Percentiles rank a stretch among this genome's conserved stretches.
These are phyloP conservation scores for Tolypocladium nubicola DNA, from an alignment of 2,329 filamentous ascomycete species.

Conservation along the genomic window DNA sequence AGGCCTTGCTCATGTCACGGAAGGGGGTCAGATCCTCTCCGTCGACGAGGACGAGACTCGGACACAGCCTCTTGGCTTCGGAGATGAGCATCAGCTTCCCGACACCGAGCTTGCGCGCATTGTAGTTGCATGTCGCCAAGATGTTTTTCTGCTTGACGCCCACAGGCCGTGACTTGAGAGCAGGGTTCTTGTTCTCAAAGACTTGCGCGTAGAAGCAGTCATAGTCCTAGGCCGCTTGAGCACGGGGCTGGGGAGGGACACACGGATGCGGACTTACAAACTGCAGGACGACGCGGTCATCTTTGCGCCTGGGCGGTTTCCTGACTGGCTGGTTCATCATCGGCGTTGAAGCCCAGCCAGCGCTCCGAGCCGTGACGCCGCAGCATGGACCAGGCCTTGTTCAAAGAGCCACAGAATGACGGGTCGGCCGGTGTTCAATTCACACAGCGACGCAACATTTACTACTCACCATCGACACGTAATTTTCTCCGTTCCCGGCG, in stretches of 20 bases:
- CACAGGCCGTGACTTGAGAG: conserved; percentile 61
- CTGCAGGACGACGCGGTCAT: conserved; percentile 65
- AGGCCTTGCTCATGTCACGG: conserved; percentile 71
- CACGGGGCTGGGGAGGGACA: neutral
- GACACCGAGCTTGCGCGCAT: conserved; percentile 62
- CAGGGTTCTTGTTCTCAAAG: conserved; percentile 70
- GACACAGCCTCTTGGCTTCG: conserved; percentile 71
- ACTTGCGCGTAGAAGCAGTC: conserved; percentile 95
- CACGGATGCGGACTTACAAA: conserved; percentile 48
- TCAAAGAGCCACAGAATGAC: neutral
- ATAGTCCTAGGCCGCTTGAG: conserved; percentile 45
- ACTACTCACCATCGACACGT: neutral
- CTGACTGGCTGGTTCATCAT: conserved; percentile 7
- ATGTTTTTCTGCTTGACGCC: conserved; percentile 92
- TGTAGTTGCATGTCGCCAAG: conserved; percentile 88
- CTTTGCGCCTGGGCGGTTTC: conserved; percentile 34
- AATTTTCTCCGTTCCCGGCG: neutral
- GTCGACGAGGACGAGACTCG: conserved; percentile 74
- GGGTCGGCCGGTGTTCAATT: neutral
- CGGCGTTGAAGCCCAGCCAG: neutral
- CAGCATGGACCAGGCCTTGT: neutral
- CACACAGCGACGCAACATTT: neutral
- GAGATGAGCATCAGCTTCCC: conserved; percentile 77
- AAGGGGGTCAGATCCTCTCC: conserved; percentile 83
- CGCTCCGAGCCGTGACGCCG: neutral